Evolutionary conservation across 495 filamentous ascomycete species (phyloP), one percentile per base, ranked within the genome.

Genomic region (Tuber indicum): DNA sequence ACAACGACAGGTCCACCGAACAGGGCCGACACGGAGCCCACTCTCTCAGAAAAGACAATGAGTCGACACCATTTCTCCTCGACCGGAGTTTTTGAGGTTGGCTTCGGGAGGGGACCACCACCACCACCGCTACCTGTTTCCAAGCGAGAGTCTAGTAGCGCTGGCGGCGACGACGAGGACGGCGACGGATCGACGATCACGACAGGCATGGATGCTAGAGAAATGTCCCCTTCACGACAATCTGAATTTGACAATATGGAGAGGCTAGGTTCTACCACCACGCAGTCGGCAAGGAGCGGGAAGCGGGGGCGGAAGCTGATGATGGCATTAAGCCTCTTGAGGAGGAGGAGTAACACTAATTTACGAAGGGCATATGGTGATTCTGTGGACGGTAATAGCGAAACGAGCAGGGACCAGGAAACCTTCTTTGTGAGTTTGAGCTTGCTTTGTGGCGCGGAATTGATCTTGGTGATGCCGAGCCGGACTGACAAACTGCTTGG

Each of bases 291-390:
- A 32, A 77, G 75, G 43, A 77, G 81, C 49, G 82, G 82, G 49
- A 82, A 74, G 46, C 79, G 79, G n/a, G 81, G 77, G 6, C 81
- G 75, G 8, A 82, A 82, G 44, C 66, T 83, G 32, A 81, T 77
- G 62, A 72, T 82, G 49, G 80, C 81, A 19, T 69, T 83, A 73
- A 83, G 81, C 44, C 76, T 82, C 32, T 62, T 83, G 74, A 83
- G 81, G 23, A 78, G 81, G 46, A 82, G 81, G 45, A 82, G 79
- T 42, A 83, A 83, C 39, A 80, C 76, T 58, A 83, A 83, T 72
- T 71, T 83, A 70, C 77, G 81, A 46, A 80, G 76, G 72, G 81
- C 81, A 75, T 83, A 78, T 76, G 81, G 76, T 46, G 81, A 81
- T 69, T 81, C 81, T 42, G 78, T 78, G 39, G 76, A 81, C 32